Evolutionary conservation across 202 grass and related monocot species (phyloP).

Genomic region (Panicum hallii): DNA sequence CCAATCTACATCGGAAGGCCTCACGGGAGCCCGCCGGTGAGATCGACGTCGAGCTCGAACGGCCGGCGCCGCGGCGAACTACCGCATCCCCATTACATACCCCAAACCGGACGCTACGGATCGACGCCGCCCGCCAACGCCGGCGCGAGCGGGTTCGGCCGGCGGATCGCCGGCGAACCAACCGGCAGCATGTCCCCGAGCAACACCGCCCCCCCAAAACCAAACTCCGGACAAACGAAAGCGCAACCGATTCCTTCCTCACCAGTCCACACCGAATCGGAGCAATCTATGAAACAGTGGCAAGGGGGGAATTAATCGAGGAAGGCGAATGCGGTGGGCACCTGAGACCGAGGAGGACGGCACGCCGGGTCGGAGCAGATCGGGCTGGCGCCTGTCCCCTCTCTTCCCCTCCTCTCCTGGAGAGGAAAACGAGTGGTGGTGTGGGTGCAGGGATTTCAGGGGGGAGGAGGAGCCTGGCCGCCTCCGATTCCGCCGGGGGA

Average conservation of each 20-base stretch:
- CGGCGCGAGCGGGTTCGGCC: not conserved
- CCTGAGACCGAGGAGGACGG: conserved; percentile 36
- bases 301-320: not conserved
- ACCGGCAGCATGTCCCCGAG: not conserved
- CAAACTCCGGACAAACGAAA: not conserved
- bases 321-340: conserved; percentile 10
- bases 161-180: not conserved
- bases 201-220: not conserved
- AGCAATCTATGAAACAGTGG: conserved; percentile 37
- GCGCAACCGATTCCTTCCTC: not conserved
- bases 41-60: not conserved
- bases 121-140: not conserved
- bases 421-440: conserved; percentile 32
- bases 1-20: not conserved
- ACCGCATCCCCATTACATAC: not conserved
- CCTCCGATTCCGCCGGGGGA: conserved; percentile 48
- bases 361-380: conserved; percentile 26
- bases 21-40: not conserved
- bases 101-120: not conserved
- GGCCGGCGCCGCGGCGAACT: not conserved
- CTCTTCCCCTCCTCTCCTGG: not conserved
- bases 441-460: not conserved
- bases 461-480: conserved; percentile 39
- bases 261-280: not conserved
- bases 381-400: conserved; percentile 16